Percentiles rank a stretch among this genome's conserved stretches.
phyloP scores from a whole-genome alignment of 768 basidiomycete species.

The Leucosporidium scottii region DNA sequence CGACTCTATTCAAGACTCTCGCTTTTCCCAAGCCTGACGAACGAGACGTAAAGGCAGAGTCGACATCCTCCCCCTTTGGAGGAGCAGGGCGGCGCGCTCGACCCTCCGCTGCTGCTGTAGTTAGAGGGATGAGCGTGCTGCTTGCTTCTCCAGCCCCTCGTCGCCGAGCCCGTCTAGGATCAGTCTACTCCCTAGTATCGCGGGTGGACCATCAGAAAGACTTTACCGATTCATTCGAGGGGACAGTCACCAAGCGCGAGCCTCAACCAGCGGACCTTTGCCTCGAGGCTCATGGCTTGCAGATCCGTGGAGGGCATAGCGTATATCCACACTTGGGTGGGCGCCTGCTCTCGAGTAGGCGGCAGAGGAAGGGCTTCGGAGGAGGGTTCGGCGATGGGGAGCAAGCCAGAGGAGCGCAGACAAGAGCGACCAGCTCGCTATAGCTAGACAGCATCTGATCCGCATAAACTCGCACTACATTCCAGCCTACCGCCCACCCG shows the following conservation, averaged over 20 bases:
- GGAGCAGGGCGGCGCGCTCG: background rate
- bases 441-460: constrained; percentile 1
- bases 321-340: background rate
- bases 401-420: background rate
- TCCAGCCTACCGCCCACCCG: background rate
- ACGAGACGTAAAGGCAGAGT: constrained; percentile 7
- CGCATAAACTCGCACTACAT: background rate
- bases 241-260: background rate
- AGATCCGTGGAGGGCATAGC: constrained; percentile 1
- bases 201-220: constrained; percentile 8
- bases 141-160: too few relatives aligned
- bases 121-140: background rate
- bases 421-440: background rate
- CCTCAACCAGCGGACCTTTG: constrained; percentile 1
- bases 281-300: constrained; percentile 1
- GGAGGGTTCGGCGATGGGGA: background rate
- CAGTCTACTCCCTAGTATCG: background rate
- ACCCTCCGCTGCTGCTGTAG: background rate
- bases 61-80: background rate
- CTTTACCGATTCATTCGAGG: background rate
- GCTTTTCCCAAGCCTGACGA: background rate
- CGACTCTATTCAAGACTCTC: background rate
- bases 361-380: background rate
- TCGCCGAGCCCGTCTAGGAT: constrained; percentile 4
- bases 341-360: background rate